Conservation (phyloP, 2,329 filamentous ascomycete species). For the Fusarium phyllophilum region DNA sequence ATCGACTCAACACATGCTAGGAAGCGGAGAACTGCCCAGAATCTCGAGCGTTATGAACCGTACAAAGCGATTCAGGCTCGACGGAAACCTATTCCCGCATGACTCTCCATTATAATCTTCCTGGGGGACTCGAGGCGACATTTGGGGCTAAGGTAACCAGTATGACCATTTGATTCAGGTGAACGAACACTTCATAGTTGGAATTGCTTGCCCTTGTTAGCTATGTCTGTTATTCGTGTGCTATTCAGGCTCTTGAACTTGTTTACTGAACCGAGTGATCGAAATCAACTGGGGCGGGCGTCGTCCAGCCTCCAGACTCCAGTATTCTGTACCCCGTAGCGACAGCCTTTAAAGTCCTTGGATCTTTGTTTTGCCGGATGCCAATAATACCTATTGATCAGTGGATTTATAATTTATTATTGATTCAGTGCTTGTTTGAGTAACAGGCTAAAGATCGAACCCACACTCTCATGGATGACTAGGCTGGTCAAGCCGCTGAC, state of each 20-base stretch:
- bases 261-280: neutral
- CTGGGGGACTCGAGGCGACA: neutral
- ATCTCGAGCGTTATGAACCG: slow-evolving; percentile 4
- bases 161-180: neutral
- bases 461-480: slow-evolving; percentile 24
- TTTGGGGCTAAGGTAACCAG: neutral
- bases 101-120: neutral
- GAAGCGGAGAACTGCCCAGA: slow-evolving; percentile 24
- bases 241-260: neutral
- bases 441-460: slow-evolving; percentile 33
- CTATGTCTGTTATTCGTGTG: neutral
- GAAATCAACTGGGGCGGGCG: neutral
- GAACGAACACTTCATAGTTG: neutral
- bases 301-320: neutral
- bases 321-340: neutral
- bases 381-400: neutral
- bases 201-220: neutral
- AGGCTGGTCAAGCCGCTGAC: slow-evolving; percentile 38
- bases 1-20: slow-evolving; percentile 8
- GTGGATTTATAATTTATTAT: slow-evolving; percentile 6
- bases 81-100: slow-evolving; percentile 23
- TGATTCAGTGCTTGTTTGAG: neutral
- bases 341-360: slow-evolving; percentile 8
- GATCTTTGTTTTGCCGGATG: slow-evolving; percentile 33
- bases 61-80: neutral